Percentiles rank a stretch among this genome's conserved stretches.
Conservation (phyloP, 306 rosid genomes). For the Pterocarpus santalinus region DNA sequence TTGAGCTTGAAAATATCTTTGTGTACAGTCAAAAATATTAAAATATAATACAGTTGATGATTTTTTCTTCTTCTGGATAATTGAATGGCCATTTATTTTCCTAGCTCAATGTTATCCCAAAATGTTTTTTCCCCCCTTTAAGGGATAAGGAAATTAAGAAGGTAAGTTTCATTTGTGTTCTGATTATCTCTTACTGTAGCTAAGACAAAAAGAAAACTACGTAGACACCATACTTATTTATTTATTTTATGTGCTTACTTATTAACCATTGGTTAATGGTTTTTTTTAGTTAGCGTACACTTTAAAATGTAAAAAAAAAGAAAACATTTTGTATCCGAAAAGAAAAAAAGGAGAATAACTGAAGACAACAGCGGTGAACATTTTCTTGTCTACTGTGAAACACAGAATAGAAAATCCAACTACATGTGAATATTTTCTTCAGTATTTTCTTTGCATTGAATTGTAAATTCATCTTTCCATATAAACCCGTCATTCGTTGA, state of each 20-base stretch:
- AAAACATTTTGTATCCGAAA: too few relatives aligned
- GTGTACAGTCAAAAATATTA: too few relatives aligned
- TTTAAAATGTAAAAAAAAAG: too few relatives aligned
- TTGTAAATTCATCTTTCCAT: not conserved
- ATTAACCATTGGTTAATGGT: too few relatives aligned
- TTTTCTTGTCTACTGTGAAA: not conserved
- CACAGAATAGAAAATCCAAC: not conserved
- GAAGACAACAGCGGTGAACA: not conserved
- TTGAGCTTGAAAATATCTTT: not conserved
- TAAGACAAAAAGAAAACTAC: too few relatives aligned
- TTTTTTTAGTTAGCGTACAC: too few relatives aligned
- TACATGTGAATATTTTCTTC: not conserved
- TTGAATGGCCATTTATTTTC: not conserved
- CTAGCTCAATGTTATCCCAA: not conserved
- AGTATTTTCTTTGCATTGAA: not conserved
- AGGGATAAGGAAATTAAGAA: not conserved
- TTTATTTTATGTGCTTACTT: too few relatives aligned
- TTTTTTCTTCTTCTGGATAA: not conserved
- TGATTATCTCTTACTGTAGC: not conserved
- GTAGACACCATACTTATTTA: too few relatives aligned
- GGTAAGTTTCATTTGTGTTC: not conserved
- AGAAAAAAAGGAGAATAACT: too few relatives aligned
- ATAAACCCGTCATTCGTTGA: not conserved
- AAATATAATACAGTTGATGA: not conserved
- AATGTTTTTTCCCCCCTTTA: not conserved